Evolutionary conservation across 306 rosid genomes (phyloP), one percentile per base, ranked within the genome.

Genomic region (Glycine latifolia): DNA sequence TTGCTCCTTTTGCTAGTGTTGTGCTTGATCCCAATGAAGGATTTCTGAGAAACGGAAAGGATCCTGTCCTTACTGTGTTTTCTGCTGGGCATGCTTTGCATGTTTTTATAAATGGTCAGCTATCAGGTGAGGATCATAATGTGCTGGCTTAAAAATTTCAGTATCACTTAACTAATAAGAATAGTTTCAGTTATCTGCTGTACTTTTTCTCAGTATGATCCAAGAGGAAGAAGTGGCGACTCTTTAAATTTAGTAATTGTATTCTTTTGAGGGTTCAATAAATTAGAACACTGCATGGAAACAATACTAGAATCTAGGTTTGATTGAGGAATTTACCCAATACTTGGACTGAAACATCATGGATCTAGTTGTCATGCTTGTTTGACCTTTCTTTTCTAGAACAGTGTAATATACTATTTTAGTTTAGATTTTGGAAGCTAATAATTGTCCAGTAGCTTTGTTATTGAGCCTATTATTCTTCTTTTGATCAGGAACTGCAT

Each of bases 61-160:
- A 84, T 81, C 98, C 98, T 59, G 85, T 87, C 77, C 96, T 95
- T 67, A 89, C 91, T 0, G 88, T 91, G 77, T 84, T 91, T 58
- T 95, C 99, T 71, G 99, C 99, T 70, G 99, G 99, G 63, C 99
- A 95, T 89, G 94, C 98, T 87, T 77, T 95, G 86, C 98, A 92
- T 83, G 98, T 91, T 77, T 95, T 95, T 70, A 66, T 93, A 84
- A 95, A 95, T 17, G 94, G 93, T 82, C 96, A 82, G 81, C 91
- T 90, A 63, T 83, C 92, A 88, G 99, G 99, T 95, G 20, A 86
- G 85, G 75, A 74, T 67, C 76, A 55, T 15, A 78, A 15, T 33
- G 3, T 44, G 6, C 41, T 55, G 79, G 66, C 70, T 67, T 75
- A 41, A 31, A 26, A 41, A 14, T 68, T 65, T 65, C 62, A 39